Evolutionary conservation across 768 basidiomycete species (phyloP).

Genomic region (Serendipita sp.): DNA sequence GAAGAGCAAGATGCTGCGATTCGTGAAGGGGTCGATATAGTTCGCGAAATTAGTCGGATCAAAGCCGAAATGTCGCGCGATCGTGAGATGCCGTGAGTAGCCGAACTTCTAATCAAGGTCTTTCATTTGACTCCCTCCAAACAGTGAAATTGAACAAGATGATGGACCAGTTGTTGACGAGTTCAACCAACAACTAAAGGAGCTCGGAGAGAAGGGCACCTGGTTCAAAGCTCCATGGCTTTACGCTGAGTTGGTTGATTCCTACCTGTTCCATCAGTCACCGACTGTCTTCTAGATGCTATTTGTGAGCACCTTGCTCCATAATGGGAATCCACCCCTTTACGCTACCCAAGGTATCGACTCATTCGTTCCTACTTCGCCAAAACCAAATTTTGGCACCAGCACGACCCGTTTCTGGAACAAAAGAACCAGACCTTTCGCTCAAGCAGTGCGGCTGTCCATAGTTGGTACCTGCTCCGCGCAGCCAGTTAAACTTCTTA

Average conservation of each 20-base stretch:
- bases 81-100: conserved; percentile 40
- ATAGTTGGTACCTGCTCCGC: conserved; percentile 34
- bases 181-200: conserved; percentile 63
- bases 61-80: conserved; percentile 85
- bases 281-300: conserved; percentile 35
- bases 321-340: not conserved
- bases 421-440: conserved; percentile 74
- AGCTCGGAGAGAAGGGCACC: conserved; percentile 33
- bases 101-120: not conserved
- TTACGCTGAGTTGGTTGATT: conserved; percentile 66
- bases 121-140: conserved; percentile 6
- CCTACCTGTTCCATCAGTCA: not conserved
- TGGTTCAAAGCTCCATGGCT: conserved; percentile 96
- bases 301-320: conserved; percentile 33
- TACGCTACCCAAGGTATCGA: conserved; percentile 46
- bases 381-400: conserved; percentile 49
- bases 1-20: conserved; percentile 26
- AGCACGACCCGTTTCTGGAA: conserved; percentile 66
- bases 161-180: conserved; percentile 48
- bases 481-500: not conserved
- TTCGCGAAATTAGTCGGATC: conserved; percentile 53
- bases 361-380: conserved; percentile 59
- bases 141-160: conserved; percentile 57
- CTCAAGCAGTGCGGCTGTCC: conserved; percentile 59
- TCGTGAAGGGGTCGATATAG: conserved; percentile 63